These are phyloP conservation scores for Ophiocordyceps robertsii DNA, from an alignment of 2,329 filamentous ascomycete genomes.

Conservation along the genomic window DNA sequence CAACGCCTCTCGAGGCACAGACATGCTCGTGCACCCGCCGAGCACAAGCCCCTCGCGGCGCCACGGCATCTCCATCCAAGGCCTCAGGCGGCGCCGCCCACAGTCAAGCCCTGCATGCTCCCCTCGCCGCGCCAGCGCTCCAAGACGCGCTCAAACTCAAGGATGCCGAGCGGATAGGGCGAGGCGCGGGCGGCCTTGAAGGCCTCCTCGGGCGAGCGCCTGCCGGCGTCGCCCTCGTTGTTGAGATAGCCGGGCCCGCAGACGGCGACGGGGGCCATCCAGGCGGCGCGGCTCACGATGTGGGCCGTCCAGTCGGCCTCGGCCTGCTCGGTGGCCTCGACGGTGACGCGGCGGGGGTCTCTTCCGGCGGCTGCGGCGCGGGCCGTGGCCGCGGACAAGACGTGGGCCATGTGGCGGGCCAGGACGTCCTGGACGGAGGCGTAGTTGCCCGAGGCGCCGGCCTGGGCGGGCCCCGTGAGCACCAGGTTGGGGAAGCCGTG, in stretches of 20 bases:
- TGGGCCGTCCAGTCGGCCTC: constrained; percentile 32
- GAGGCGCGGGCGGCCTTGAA: constrained; percentile 16
- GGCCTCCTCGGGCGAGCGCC: constrained; percentile 12
- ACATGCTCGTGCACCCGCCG: too few relatives aligned
- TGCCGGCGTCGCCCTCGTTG: constrained; percentile 22
- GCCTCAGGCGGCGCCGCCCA: too few relatives aligned
- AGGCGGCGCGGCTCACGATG: constrained; percentile 24
- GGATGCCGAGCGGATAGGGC: constrained; percentile 8
- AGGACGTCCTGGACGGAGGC: constrained; percentile 20
- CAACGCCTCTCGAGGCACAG: too few relatives aligned
- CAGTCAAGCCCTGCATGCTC: constrained; percentile 9
- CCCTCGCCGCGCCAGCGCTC: constrained; percentile 16
- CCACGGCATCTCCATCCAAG: too few relatives aligned
- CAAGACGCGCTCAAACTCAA: constrained; percentile 14
- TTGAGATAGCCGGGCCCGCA: constrained; percentile 45
- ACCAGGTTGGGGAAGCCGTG: constrained; percentile 42
- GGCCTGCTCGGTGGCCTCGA: constrained; percentile 31
- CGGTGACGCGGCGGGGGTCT: constrained; percentile 6
- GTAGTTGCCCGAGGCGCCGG: constrained; percentile 23
- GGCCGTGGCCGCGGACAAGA: constrained; percentile 11
- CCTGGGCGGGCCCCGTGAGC: constrained; percentile 29
- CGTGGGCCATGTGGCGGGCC: constrained; percentile 28
- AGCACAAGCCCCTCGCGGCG: too few relatives aligned
- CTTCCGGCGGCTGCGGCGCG: constrained; percentile 4
- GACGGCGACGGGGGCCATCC: constrained; percentile 23